These are phyloP conservation scores for Leccinum ochraceum DNA, from an alignment of 768 basidiomycete genomes.

Conservation along the genomic window DNA sequence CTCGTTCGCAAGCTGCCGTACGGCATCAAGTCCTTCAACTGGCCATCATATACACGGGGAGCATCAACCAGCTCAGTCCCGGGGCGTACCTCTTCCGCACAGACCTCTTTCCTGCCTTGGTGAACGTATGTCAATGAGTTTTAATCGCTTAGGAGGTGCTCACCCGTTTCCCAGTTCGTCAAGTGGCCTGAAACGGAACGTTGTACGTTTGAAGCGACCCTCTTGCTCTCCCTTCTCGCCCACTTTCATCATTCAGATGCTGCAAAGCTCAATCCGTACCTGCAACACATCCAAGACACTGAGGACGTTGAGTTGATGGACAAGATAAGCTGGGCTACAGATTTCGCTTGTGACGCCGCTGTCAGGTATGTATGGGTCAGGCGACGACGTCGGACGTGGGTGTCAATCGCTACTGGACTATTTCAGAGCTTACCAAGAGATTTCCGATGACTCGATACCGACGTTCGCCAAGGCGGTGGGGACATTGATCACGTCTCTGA, in stretches of 20 bases:
- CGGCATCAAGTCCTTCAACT: too few relatives aligned
- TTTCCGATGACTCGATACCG: constrained; percentile 52
- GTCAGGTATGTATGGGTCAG: constrained; percentile 45
- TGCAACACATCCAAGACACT: constrained; percentile 50
- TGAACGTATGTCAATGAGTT: constrained; percentile 38
- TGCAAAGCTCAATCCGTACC: constrained; percentile 66
- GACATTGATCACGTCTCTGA: constrained; percentile 50
- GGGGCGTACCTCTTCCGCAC: too few relatives aligned
- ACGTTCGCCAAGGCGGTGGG: constrained; percentile 53
- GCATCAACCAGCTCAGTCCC: too few relatives aligned
- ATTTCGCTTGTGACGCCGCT: constrained; percentile 50
- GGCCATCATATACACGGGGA: too few relatives aligned
- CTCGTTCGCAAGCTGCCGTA: too few relatives aligned
- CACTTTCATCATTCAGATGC: constrained; percentile 77
- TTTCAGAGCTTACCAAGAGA: constrained; percentile 55
- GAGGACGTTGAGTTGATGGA: constrained; percentile 52
- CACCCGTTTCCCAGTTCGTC: constrained; percentile 44
- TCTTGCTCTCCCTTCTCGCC: constrained; percentile 62
- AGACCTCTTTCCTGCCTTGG: constrained; percentile 47
- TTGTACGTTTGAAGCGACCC: constrained; percentile 58
- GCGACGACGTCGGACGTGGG: not conserved
- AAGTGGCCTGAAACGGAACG: constrained; percentile 54
- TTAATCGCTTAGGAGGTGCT: not conserved
- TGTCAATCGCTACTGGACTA: not conserved
- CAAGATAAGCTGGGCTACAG: constrained; percentile 58